Evolutionary conservation across 2,329 filamentous ascomycete genomes (phyloP).

Genomic region (Ophiostoma pallidulum): DNA sequence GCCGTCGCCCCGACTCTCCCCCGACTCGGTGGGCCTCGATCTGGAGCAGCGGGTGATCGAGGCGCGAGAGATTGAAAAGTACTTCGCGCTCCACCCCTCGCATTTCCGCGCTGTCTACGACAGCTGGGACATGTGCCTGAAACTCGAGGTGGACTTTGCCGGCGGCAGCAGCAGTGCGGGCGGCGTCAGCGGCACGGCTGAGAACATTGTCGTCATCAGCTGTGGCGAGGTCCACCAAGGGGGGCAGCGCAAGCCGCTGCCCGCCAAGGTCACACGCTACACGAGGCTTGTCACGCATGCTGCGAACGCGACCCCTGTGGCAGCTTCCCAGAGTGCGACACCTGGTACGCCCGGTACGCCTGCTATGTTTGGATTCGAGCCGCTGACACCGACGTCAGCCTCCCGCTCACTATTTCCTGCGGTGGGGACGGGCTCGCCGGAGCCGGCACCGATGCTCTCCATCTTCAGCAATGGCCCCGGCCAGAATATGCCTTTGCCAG

Average conservation of each 20-base stretch:
- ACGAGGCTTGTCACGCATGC: conserved; percentile 16
- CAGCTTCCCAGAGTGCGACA: neutral
- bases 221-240: conserved; percentile 47
- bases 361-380: conserved; percentile 15
- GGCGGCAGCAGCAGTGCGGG: conserved; percentile 40
- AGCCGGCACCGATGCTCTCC: neutral
- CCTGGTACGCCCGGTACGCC: neutral
- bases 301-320: too few species aligned
- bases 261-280: conserved; percentile 35
- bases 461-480: neutral
- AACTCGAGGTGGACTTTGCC: conserved; percentile 80
- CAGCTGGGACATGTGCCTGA: conserved; percentile 87
- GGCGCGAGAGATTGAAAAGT: conserved; percentile 72
- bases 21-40: conserved; percentile 60
- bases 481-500: neutral
- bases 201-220: conserved; percentile 64
- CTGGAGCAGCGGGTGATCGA: conserved; percentile 64
- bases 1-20: conserved; percentile 57
- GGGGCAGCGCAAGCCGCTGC: conserved; percentile 34
- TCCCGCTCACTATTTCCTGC: neutral
- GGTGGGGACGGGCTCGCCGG: neutral
- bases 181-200: conserved; percentile 56
- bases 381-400: neutral
- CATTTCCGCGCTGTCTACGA: conserved; percentile 70
- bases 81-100: conserved; percentile 60